Evolutionary conservation across 2,329 filamentous ascomycete genomes (phyloP), one percentile per base, ranked within the genome.

Genomic region (Scolecobasidium constrictum): DNA sequence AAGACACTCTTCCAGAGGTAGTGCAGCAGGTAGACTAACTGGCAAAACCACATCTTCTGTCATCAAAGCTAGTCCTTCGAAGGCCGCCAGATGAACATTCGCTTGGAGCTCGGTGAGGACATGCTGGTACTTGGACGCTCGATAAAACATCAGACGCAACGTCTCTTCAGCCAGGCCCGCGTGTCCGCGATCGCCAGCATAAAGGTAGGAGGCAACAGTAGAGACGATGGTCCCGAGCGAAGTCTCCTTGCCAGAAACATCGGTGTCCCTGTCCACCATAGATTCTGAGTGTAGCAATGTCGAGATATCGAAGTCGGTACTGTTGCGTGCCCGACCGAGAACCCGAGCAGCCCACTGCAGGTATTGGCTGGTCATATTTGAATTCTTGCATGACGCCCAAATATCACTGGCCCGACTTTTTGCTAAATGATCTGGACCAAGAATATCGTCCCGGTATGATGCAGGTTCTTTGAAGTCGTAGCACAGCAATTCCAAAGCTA

Each of bases 291-390:
- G 26, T 31, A 31, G 9, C n/a, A 31, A 31, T 9, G n/a, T 31
- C 9, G 26, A 31, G n/a, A 7, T n/a, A n/a, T 31, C 26, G 26
- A 31, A 39, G 9, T 26, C 37, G 20, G 17, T 20, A 13, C 18
- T 23, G 34, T 35, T 13, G 83, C 88, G 96, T 0, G 86, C 81
- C 56, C 86, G 77, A 5, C 93, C 92, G 35, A 96, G 69, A 2
- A 88, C 82, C 48, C 81, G 75, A 3, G 85, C 88, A 35, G 85
- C 83, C 93, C 93, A 98, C 1, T 84, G 66, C 1, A 86, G 66
- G 56, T 92, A 95, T 19, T 74, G 65, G 44, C 78, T 83, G 13
- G 81, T 67, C 2, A 73, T 65, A 28, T 28, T 36, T 5, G 72
- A 67, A n/a, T 74, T 69, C 45, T 75, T 71, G 50, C 86, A 83